phyloP scores from a whole-genome alignment of 305 asterid species.

The Solanum chacoense region DNA sequence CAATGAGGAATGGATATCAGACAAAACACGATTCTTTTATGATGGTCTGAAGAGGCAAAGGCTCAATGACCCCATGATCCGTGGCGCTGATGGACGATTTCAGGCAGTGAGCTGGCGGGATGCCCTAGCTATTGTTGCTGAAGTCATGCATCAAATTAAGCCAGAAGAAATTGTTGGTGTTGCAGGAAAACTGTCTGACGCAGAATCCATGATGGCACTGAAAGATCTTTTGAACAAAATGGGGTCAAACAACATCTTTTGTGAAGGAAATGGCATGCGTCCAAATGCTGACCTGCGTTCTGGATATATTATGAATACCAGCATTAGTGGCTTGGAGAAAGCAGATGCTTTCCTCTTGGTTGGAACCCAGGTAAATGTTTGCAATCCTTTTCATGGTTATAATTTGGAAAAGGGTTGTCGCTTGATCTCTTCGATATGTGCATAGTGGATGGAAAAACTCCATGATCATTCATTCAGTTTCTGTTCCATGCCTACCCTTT shows the following conservation, averaged over 20 bases:
- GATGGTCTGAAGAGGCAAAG: constrained; percentile 99
- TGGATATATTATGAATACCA: constrained; percentile 85
- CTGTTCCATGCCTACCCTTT: background rate
- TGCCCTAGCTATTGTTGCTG: constrained; percentile 80
- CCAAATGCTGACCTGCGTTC: constrained; percentile 92
- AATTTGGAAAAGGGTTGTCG: background rate
- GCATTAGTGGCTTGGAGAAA: constrained; percentile 89
- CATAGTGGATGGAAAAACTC: background rate
- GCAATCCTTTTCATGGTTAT: background rate
- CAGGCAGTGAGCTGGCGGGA: constrained; percentile 92
- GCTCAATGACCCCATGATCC: constrained; percentile 94
- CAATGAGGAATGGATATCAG: constrained; percentile 99
- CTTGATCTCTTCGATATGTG: background rate
- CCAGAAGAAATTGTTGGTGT: constrained; percentile 85
- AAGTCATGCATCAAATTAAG: constrained; percentile 61
- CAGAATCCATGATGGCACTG: constrained; percentile 86
- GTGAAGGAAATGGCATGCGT: constrained; percentile 84
- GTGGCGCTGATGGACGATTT: constrained; percentile 93
- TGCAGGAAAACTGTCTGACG: constrained; percentile 93
- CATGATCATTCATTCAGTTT: background rate
- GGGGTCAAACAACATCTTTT: constrained; percentile 89
- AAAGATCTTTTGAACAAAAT: constrained; percentile 63
- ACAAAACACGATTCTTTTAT: constrained; percentile 91
- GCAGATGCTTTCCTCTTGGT: constrained; percentile 92
- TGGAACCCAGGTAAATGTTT: constrained; percentile 78